Evolutionary conservation across 164 flowering plant genomes (phyloP).

Genomic region (Umbilicus rupestris): DNA sequence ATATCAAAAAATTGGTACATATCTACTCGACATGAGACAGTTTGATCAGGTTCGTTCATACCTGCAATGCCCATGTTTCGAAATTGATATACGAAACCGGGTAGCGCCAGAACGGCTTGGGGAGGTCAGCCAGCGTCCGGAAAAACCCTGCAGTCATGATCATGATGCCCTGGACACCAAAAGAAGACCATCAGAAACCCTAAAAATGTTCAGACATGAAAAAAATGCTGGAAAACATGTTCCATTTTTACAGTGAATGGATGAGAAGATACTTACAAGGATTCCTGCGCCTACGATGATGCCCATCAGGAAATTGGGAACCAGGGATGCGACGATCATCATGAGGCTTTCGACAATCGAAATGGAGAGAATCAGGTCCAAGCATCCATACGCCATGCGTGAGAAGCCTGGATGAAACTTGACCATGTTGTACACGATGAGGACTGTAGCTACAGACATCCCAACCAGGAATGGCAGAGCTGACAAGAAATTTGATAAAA

Average conservation of each 20-base stretch:
- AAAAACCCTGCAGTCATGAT: slow-evolving; percentile 86
- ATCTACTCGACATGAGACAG: not conserved
- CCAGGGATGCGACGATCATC: slow-evolving; percentile 70
- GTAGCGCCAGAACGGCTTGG: slow-evolving; percentile 75
- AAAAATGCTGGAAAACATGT: not conserved
- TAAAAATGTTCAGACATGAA: not conserved
- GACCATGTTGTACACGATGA: slow-evolving; percentile 40
- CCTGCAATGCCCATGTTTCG: slow-evolving; percentile 78
- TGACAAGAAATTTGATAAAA: slow-evolving; percentile 48
- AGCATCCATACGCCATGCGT: slow-evolving; percentile 25
- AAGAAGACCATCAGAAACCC: not conserved
- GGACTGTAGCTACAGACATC: slow-evolving; percentile 22
- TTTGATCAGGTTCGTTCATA: slow-evolving; percentile 10
- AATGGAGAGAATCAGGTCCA: slow-evolving; percentile 35
- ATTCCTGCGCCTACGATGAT: slow-evolving; percentile 33
- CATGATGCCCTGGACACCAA: slow-evolving; percentile 47
- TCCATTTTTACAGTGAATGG: not conserved
- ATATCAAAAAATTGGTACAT: no score
- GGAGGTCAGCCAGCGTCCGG: slow-evolving; percentile 67
- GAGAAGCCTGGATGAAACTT: slow-evolving; percentile 32
- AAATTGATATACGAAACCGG: slow-evolving; percentile 65
- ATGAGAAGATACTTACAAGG: slow-evolving; percentile 19
- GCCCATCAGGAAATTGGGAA: slow-evolving; percentile 66
- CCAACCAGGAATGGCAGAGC: slow-evolving; percentile 44
- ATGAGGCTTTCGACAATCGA: slow-evolving; percentile 47